phyloP scores from a whole-genome alignment of 805 yeast species.

The Candida glaebosa region DNA sequence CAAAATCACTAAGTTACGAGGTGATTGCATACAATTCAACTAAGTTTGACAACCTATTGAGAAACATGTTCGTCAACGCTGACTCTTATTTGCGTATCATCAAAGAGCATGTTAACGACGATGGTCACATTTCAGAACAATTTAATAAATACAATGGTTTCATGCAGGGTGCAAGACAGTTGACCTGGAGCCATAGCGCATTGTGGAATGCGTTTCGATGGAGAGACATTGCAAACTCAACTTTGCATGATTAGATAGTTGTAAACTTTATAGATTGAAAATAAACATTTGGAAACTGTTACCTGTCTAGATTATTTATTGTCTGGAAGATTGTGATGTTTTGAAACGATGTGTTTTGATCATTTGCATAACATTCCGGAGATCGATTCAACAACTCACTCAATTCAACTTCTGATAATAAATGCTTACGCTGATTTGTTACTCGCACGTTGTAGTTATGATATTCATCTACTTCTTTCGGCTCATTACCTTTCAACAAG shows the following conservation, averaged over 20 bases:
- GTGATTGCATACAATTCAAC: conserved; percentile 31
- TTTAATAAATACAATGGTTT: conserved; percentile 77
- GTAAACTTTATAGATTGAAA: background rate
- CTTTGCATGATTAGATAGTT: background rate
- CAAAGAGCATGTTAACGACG: conserved; percentile 55
- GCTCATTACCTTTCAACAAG: conserved; percentile 7
- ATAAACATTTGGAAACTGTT: conserved; percentile 4
- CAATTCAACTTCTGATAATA: conserved; percentile 34
- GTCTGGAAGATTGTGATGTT: conserved; percentile 37
- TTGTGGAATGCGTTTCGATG: conserved; percentile 67
- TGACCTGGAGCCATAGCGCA: conserved; percentile 90
- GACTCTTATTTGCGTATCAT: conserved; percentile 65
- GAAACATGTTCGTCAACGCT: conserved; percentile 49
- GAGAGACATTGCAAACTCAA: conserved; percentile 39
- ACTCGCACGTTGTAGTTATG: background rate
- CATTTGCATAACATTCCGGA: conserved; percentile 21
- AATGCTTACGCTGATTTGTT: background rate
- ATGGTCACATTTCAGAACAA: conserved; percentile 85
- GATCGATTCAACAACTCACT: conserved; percentile 40
- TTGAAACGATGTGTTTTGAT: conserved; percentile 18
- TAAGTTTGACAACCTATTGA: conserved; percentile 45
- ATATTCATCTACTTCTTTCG: conserved; percentile 3
- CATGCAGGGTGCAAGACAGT: conserved; percentile 81
- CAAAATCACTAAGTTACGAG: conserved; percentile 16
- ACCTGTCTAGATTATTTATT: conserved; percentile 30